Percentiles rank a stretch among this genome's conserved stretches.
Conservation (phyloP, 306 rosid genomes). For the Leucaena leucocephala region DNA sequence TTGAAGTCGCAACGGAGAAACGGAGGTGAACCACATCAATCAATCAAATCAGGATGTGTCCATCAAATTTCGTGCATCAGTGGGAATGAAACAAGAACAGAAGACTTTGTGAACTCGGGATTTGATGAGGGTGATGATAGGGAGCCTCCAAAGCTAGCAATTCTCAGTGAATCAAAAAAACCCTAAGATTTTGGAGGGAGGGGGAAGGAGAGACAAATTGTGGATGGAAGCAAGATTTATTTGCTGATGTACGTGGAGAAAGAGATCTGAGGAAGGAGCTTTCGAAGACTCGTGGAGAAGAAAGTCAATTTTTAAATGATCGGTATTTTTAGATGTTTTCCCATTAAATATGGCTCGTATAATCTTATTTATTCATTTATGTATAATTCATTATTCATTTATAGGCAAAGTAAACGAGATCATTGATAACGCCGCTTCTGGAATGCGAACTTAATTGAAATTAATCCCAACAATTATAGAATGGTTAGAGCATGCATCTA, state of each 20-base stretch:
- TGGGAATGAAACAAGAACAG: no score
- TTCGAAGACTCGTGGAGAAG: conserved; percentile 10
- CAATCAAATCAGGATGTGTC: conserved; percentile 39
- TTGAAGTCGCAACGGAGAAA: not conserved
- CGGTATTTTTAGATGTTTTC: not conserved
- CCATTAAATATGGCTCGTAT: not conserved
- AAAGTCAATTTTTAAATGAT: not conserved
- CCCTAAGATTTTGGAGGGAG: conserved; percentile 32
- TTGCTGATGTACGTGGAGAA: conserved; percentile 20
- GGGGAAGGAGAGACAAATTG: not conserved
- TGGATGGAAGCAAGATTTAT: conserved; percentile 27
- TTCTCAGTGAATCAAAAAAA: not conserved
- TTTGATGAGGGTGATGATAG: not conserved
- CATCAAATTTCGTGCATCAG: conserved; percentile 17
- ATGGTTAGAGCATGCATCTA: no score
- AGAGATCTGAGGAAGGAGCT: conserved; percentile 16
- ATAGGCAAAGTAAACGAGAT: no score
- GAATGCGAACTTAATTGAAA: no score
- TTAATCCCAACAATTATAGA: no score
- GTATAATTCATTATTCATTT: no score
- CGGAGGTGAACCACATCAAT: conserved; percentile 19
- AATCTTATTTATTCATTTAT: no score
- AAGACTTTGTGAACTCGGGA: not conserved
- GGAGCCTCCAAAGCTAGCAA: not conserved
- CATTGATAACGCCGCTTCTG: no score